phyloP scores from a whole-genome alignment of 2,329 filamentous ascomycete species.

The Phialocephala subalpina region DNA sequence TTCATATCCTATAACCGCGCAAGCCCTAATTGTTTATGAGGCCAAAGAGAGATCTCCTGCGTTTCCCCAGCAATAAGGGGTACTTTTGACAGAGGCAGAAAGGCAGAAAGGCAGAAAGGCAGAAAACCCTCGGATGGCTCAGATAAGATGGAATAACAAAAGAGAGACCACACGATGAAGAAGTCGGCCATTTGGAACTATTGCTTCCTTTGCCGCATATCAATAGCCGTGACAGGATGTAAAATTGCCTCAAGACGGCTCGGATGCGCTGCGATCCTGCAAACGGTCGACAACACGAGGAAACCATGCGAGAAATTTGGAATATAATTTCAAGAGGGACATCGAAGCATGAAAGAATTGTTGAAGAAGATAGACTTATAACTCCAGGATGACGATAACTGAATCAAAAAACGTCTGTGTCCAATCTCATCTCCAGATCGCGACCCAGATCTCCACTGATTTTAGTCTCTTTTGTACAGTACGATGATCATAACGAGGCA shows the following conservation, averaged over 20 bases:
- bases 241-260: conserved; percentile 6
- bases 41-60: neutral
- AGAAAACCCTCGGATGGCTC: conserved; percentile 7
- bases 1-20: neutral
- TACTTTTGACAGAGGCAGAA: conserved; percentile 10
- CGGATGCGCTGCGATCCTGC: neutral
- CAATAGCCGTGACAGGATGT: conserved; percentile 14
- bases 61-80: neutral
- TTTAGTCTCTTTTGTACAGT: neutral
- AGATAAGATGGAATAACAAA: conserved; percentile 7
- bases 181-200: conserved; percentile 11
- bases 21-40: neutral
- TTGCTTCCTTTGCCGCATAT: conserved; percentile 21
- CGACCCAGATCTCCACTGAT: conserved; percentile 10
- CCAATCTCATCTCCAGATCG: conserved; percentile 12
- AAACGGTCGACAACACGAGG: neutral
- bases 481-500: neutral
- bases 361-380: neutral
- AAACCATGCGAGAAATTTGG: neutral
- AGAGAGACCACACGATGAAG: conserved; percentile 6
- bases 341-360: neutral
- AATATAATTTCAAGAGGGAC: neutral
- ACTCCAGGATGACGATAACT: neutral
- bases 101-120: conserved; percentile 4
- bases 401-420: neutral